Conservation (phyloP, 495 filamentous ascomycete species). For the Sporormia fimetaria region DNA sequence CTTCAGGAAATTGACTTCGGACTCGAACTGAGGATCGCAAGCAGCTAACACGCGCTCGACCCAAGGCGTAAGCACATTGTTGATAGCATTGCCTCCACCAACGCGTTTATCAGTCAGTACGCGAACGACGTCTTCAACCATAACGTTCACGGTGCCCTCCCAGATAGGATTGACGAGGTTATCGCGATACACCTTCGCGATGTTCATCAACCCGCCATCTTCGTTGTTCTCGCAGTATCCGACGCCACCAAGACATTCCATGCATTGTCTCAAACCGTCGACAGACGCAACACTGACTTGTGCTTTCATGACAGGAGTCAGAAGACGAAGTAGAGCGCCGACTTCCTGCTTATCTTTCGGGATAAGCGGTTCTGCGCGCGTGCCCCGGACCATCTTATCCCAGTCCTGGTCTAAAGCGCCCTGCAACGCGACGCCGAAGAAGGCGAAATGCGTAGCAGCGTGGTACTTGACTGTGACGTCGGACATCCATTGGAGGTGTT, state of each 20-base stretch:
- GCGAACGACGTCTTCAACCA: conserved; percentile 50
- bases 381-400: conserved; percentile 11
- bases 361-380: conserved; percentile 5
- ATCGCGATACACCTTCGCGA: conserved; percentile 55
- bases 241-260: conserved; percentile 64
- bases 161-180: conserved; percentile 56
- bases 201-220: conserved; percentile 44
- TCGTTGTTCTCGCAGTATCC: conserved; percentile 60
- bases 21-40: background rate
- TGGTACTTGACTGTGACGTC: conserved; percentile 43
- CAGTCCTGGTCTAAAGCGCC: conserved; percentile 38
- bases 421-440: conserved; percentile 49
- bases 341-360: conserved; percentile 2
- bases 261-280: conserved; percentile 48
- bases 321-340: conserved; percentile 43
- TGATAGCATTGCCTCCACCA: conserved; percentile 31
- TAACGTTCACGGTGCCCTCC: conserved; percentile 66
- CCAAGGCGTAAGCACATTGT: conserved; percentile 35
- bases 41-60: conserved; percentile 14
- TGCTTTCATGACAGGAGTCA: conserved; percentile 58
- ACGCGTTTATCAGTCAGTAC: conserved; percentile 37
- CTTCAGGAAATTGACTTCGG: conserved; percentile 5
- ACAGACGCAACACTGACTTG: conserved; percentile 46
- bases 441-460: conserved; percentile 47
- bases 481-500: conserved; percentile 53